Evolutionary conservation across 805 yeast species (phyloP).

Genomic region (Saccharomyces eubayanus): DNA sequence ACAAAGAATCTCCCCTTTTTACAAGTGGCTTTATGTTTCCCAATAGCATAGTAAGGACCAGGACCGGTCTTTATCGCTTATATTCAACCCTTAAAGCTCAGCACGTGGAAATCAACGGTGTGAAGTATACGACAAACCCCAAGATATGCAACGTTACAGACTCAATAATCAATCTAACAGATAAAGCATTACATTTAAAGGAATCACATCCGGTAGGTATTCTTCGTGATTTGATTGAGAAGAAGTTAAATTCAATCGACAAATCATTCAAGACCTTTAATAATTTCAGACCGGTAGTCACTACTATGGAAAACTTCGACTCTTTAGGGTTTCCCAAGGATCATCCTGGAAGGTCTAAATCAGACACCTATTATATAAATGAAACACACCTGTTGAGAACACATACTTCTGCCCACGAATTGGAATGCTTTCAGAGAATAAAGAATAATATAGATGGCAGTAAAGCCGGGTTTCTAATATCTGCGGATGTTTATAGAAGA

Average conservation of each 20-base stretch:
- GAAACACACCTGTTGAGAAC: slow-evolving; percentile 68
- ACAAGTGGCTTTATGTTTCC: not conserved
- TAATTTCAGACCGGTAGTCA: slow-evolving; percentile 74
- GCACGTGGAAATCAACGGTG: slow-evolving; percentile 36
- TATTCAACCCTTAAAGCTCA: not conserved
- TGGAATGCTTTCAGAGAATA: slow-evolving; percentile 62
- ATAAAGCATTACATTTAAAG: slow-evolving; percentile 64
- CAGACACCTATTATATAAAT: slow-evolving; percentile 89
- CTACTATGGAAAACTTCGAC: slow-evolving; percentile 80
- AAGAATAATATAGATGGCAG: slow-evolving; percentile 31
- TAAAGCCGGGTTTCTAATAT: slow-evolving; percentile 78
- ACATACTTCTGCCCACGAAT: slow-evolving; percentile 95
- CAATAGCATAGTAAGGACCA: not conserved
- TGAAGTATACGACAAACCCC: slow-evolving; percentile 46
- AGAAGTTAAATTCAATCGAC: slow-evolving; percentile 54
- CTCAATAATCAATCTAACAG: slow-evolving; percentile 57
- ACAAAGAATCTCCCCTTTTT: not conserved
- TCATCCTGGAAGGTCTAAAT: slow-evolving; percentile 87
- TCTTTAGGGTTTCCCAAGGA: slow-evolving; percentile 82
- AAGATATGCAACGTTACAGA: slow-evolving; percentile 83
- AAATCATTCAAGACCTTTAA: slow-evolving; percentile 58
- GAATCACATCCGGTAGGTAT: slow-evolving; percentile 86
- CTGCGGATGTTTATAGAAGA: slow-evolving; percentile 93
- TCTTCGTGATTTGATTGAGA: slow-evolving; percentile 63
- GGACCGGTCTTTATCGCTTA: not conserved